phyloP scores from a whole-genome alignment of 345 rosid species.

The Brassica cretica region DNA sequence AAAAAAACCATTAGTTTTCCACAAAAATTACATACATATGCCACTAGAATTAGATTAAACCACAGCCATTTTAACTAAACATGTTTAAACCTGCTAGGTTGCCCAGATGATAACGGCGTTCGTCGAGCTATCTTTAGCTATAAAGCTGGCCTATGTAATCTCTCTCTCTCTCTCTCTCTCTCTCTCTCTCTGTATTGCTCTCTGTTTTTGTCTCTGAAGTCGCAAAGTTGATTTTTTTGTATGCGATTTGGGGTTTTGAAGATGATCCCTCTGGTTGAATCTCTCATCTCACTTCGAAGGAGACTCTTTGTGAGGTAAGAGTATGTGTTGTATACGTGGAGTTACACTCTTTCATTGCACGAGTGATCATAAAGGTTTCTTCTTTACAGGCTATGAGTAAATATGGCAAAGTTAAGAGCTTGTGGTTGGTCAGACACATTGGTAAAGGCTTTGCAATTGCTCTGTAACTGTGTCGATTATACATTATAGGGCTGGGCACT shows the following conservation, averaged over 20 bases:
- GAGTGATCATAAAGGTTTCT: neutral
- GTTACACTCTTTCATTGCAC: neutral
- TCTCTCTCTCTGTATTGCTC: neutral
- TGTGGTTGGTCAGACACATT: conserved; percentile 86
- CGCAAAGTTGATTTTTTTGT: neutral
- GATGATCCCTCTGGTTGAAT: conserved; percentile 82
- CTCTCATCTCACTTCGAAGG: conserved; percentile 70
- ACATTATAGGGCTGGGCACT: neutral
- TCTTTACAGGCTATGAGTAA: conserved; percentile 70
- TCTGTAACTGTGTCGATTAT: neutral
- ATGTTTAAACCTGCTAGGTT: conserved; percentile 35
- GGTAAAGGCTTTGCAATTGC: conserved; percentile 44
- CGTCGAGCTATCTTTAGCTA: conserved; percentile 65
- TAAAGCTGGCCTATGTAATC: conserved; percentile 53
- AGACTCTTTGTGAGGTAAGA: conserved; percentile 62
- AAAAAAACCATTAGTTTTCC: no score
- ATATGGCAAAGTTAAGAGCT: conserved; percentile 74
- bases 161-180: neutral
- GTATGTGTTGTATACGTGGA: neutral
- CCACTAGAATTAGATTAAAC: no score
- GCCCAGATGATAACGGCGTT: conserved; percentile 72
- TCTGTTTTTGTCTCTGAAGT: neutral
- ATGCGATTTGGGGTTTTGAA: conserved; percentile 30
- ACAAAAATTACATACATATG: no score
- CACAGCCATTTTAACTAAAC: no score